Base-by-base conservation (phyloP, 164 flowering plant species). In the Vitis rupestris region DNA sequence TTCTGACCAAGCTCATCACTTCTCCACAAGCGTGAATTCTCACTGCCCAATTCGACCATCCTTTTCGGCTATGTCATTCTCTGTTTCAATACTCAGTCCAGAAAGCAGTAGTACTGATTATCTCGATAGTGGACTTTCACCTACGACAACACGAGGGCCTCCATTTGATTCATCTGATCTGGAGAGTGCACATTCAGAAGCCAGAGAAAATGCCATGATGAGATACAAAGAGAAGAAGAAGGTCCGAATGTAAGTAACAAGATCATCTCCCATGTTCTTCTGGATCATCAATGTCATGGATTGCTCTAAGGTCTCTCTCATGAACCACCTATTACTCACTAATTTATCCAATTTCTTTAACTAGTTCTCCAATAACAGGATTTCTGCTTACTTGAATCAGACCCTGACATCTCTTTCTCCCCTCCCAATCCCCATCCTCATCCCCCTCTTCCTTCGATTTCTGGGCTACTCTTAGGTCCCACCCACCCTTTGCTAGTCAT, bases 181-280 rank as follows among this genome's bases (percentile, higher is more conserved):
- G 59, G 78, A 81, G 19, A 54, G 44, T 66, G 52, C 71, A n/a
- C 78, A 74, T 31, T 10, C 62, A 13, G 77, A 79, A 59, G 78
- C 71, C 27, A 80, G 78, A 72, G 82, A 76, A 67, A 77, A 66
- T 64, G 78, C 80, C 71, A 68, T 68, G 69, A 69, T 54, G 71
- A 77, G 82, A 61, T 73, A 79, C 75, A 82, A 81, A 71, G 86
- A 84, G 76, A 83, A 81, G 77, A 85, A 83, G 77, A 83, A 82
- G 61, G 65, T 74, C 10, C 70, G 76, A 58, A 44, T 65, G 89
- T 87, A 81, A 80, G 88, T 74, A 51, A 27, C 52, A 16, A 15
- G 27, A 13, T 50, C 70, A 29, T 19, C n/a, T 13, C 49, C 27
- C 27, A 23, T 23, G 27, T 19, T 30, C 16, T 52, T 9, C 50